Evolutionary conservation across 208 protist species (phyloP).

Genomic region (Trypanosoma vivax): DNA sequence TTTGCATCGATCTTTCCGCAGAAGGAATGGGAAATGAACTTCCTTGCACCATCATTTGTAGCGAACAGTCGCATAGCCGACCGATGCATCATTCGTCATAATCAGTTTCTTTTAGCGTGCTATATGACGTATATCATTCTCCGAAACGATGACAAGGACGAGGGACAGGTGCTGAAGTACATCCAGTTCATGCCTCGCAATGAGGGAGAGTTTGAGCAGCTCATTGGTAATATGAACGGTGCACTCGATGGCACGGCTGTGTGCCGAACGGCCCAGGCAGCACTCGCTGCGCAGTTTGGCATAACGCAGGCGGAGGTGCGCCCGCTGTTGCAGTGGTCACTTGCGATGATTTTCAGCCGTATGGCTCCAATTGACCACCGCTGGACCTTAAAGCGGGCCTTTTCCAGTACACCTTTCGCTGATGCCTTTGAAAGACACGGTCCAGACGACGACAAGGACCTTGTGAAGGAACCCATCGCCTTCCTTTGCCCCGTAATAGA

Average conservation of each 20-base stretch:
- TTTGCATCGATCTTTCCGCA: conserved; percentile 44
- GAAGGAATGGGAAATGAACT: conserved; percentile 27
- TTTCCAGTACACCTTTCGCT: conserved; percentile 49
- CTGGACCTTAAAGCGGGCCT: conserved; percentile 40
- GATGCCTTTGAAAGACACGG: conserved; percentile 19
- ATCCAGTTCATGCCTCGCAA: conserved; percentile 71
- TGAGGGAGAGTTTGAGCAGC: conserved; percentile 71
- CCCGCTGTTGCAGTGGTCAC: conserved; percentile 44
- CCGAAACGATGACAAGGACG: conserved; percentile 21
- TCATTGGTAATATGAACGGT: conserved; percentile 46
- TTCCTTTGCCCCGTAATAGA: conserved; percentile 81
- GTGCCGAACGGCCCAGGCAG: conserved; percentile 34
- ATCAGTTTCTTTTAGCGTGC: conserved; percentile 67
- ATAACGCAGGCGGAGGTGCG: conserved; percentile 65
- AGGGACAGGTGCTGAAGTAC: conserved; percentile 44
- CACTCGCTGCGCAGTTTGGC: conserved; percentile 40
- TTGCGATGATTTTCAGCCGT: conserved; percentile 81
- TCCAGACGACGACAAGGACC: conserved; percentile 13
- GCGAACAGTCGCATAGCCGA: conserved; percentile 60
- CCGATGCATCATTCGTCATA: conserved; percentile 62
- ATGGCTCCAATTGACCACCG: conserved; percentile 75
- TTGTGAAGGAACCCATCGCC: conserved; percentile 61
- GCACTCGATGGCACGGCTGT: conserved; percentile 51
- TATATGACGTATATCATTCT: conserved; percentile 75
- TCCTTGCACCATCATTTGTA: conserved; percentile 23